Evolutionary conservation across 1,139 yeast species (phyloP).

Genomic region (Taphrina deformans): DNA sequence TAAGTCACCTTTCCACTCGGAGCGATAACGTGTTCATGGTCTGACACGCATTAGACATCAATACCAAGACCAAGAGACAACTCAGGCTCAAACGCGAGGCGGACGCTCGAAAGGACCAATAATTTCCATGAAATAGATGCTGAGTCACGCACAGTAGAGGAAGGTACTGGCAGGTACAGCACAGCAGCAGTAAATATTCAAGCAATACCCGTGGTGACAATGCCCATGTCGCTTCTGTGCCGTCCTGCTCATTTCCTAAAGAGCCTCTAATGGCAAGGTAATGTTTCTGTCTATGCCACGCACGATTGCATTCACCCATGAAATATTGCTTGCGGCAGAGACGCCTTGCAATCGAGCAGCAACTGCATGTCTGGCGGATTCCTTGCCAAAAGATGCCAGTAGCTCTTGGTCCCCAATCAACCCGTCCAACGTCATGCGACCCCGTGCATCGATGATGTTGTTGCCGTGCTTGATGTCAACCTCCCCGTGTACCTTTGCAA

Average conservation of each 20-base stretch:
- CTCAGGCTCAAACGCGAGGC: conserved; percentile 26
- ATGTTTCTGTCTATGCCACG: background rate
- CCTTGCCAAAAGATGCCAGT: background rate
- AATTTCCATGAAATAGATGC: too few relatives aligned
- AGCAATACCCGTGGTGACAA: too few relatives aligned
- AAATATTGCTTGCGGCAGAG: background rate
- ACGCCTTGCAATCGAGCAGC: background rate
- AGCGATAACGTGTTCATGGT: background rate
- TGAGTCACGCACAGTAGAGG: too few relatives aligned
- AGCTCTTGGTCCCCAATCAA: background rate
- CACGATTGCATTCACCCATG: conserved; percentile 6
- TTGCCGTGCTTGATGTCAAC: background rate
- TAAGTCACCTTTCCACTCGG: too few relatives aligned
- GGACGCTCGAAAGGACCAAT: conserved; percentile 12
- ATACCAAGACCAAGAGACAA: conserved; percentile 33
- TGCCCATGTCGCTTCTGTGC: too few relatives aligned
- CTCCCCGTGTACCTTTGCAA: background rate
- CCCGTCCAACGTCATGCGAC: background rate
- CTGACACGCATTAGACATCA: conserved; percentile 14
- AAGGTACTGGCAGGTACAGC: too few relatives aligned
- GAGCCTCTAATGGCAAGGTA: background rate
- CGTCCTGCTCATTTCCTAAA: too few relatives aligned
- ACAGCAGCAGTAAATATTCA: background rate
- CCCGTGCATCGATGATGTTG: background rate
- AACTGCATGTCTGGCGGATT: background rate